A percentile compares a stretch with the other conserved stretches of the same genome.
Conservation (phyloP, 2,329 filamentous ascomycete genomes). For the Penicillium sp. region DNA sequence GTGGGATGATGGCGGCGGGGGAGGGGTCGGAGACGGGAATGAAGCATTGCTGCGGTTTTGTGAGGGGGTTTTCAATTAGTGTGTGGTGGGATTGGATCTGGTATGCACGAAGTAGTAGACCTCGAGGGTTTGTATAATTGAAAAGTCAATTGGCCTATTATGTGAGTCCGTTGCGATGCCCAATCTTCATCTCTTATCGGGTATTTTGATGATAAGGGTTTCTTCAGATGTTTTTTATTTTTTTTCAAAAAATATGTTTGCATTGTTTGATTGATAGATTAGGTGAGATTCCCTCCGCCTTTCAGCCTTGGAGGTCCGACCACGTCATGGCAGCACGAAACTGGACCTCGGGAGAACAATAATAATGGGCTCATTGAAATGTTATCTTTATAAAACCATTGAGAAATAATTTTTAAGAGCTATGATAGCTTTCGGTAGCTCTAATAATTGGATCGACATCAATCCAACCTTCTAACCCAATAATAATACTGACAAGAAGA, state of each 20-base stretch:
- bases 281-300: neutral
- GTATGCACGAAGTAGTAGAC: neutral
- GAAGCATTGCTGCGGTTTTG: constrained; percentile 25
- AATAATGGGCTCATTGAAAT: neutral
- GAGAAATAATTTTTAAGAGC: neutral
- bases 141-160: neutral
- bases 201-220: neutral
- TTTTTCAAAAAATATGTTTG: constrained; percentile 1
- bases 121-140: neutral
- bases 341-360: neutral
- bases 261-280: constrained; percentile 10
- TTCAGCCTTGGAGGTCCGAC: constrained; percentile 8
- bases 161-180: neutral
- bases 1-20: constrained; percentile 23
- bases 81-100: neutral
- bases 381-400: neutral
- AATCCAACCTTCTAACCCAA: neutral
- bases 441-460: neutral
- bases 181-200: neutral
- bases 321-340: constrained; percentile 1
- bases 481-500: constrained; percentile 2
- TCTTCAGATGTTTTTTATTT: neutral
- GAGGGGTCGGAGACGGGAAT: constrained; percentile 33
- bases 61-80: neutral
- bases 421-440: neutral